Conservation (phyloP, 2,329 filamentous ascomycete genomes). For the Ceratocystis cacaofunesta region DNA sequence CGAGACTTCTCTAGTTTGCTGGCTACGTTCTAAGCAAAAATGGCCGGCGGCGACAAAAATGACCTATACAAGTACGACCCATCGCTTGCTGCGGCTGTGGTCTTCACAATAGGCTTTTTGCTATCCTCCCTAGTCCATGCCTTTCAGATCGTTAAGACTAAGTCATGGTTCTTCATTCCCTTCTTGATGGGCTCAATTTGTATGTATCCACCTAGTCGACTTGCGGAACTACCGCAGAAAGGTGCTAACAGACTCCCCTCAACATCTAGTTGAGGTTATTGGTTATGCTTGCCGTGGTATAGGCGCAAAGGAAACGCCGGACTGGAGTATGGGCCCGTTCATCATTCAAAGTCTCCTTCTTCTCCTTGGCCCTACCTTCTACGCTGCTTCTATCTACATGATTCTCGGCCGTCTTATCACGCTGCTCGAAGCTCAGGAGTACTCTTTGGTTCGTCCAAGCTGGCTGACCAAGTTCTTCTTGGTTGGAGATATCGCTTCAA, state of each 20-base stretch:
- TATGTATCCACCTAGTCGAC: conserved; percentile 21
- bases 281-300: conserved; percentile 18
- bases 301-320: conserved; percentile 21
- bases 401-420: conserved; percentile 31
- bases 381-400: conserved; percentile 39
- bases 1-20: too few relatives aligned
- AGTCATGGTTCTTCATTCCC: conserved; percentile 39
- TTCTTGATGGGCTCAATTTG: conserved; percentile 39
- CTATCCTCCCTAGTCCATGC: conserved; percentile 29
- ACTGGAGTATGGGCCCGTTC: conserved; percentile 28
- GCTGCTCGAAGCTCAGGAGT: conserved; percentile 25
- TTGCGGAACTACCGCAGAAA: not conserved
- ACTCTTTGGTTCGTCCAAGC: conserved; percentile 23
- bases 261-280: conserved; percentile 22
- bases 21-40: too few relatives aligned
- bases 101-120: conserved; percentile 24
- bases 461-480: conserved; percentile 43
- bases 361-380: conserved; percentile 33
- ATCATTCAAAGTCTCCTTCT: conserved; percentile 31
- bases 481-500: conserved; percentile 33
- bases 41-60: not conserved
- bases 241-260: conserved; percentile 11
- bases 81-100: conserved; percentile 28
- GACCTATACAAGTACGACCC: conserved; percentile 34
- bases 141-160: conserved; percentile 27